Evolutionary conservation across 2,329 filamentous ascomycete species (phyloP).

Genomic region (Aphanocladium album): DNA sequence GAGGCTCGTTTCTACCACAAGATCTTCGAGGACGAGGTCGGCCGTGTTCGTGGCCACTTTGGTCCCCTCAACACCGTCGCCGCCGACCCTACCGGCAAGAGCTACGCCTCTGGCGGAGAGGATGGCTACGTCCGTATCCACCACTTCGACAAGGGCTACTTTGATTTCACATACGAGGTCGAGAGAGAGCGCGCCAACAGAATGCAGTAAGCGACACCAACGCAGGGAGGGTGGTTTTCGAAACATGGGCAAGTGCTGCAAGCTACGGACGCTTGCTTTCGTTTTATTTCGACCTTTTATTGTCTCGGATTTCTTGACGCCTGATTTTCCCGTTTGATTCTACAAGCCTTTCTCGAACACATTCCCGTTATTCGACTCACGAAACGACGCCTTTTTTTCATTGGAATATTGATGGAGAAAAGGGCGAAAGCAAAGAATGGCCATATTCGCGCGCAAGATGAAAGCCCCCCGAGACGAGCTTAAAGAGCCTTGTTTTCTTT

Average conservation of each 20-base stretch:
- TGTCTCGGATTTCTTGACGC: background rate
- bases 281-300: background rate
- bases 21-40: slow-evolving; percentile 98
- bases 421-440: background rate
- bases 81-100: slow-evolving; percentile 82
- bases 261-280: background rate
- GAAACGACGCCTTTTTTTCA: background rate
- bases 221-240: background rate
- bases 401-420: background rate
- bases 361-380: background rate
- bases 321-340: background rate
- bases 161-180: slow-evolving; percentile 98
- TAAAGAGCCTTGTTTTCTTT: slow-evolving; percentile 1
- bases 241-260: background rate
- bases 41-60: slow-evolving; percentile 94
- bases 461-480: background rate
- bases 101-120: slow-evolving; percentile 93
- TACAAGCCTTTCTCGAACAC: background rate
- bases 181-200: slow-evolving; percentile 70
- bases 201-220: slow-evolving; percentile 28
- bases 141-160: slow-evolving; percentile 98
- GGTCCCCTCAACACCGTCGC: slow-evolving; percentile 96
- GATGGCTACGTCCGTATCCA: slow-evolving; percentile 98
- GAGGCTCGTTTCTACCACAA: slow-evolving; percentile 99
- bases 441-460: background rate